Base-by-base conservation (phyloP, 1,284 basidiomycete genomes). In the Ganoderma sinense region DNA sequence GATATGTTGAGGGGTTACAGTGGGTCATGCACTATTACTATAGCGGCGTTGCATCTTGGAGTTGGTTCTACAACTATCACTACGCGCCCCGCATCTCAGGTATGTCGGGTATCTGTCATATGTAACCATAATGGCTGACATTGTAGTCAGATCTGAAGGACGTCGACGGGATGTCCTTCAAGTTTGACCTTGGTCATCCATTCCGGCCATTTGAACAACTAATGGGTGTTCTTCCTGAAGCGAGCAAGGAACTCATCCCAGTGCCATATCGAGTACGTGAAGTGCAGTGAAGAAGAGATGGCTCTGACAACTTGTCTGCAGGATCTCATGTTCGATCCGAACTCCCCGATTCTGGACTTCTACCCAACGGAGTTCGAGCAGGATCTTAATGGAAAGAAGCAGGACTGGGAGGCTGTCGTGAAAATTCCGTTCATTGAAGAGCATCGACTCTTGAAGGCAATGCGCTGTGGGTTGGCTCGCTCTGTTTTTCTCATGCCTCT, bases 21-120 rank as follows among this genome's bases (percentile, higher is more conserved):
- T 99, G 97, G 98, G 96, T 99, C 40, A 93, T 99, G 90, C 94
- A 97, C 80, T 99, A 99, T 82, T 99, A 99, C 81, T 99, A 99
- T 82, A 91, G 94, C 73, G 97, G 97, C 43, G 97, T 98, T 18
- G 94, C 95, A 2, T 97, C 96, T 6, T 99, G 97, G 97, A 90
- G 95, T 33, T 99, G 98, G 98, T 99, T 98, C 85, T 99, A 99
- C 83, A 86, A 97, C 79, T 99, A 98, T 80, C 97, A 99, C 81
- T 99, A 98, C 81, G 94, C 97, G 0, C 97, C 97, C 18, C 90
- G 96, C 64, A 97, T 98, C 73, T 95, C 95, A 53, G 96, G 96
- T 95, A 4, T 66, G 60, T 33, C 48, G 16, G 11, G 33, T n/a
- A 26, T 40, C 26, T 43, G 31, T 6, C 33, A 76, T 51, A 10